Evolutionary conservation across 176 grass and related monocot genomes (phyloP).

Genomic region (Phoenix dactylifera): DNA sequence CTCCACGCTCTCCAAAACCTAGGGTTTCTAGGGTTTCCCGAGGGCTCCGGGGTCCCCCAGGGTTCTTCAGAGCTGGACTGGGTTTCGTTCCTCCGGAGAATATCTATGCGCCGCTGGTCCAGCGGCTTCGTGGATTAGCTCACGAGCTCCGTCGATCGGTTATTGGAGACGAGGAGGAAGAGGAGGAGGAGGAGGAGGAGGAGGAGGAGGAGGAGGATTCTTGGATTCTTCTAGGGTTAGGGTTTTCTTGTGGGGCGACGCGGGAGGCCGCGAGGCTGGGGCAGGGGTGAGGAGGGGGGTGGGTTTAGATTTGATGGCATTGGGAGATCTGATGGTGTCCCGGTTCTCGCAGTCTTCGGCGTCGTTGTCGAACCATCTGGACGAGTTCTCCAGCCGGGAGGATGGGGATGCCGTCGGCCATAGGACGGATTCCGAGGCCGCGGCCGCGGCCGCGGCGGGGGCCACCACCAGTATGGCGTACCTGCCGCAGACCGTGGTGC

Average conservation of each 20-base stretch:
- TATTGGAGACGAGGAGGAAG: constrained; percentile 9
- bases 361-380: constrained; percentile 28
- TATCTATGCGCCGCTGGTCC: constrained; percentile 31
- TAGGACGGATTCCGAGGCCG: constrained; percentile 1
- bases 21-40: constrained; percentile 15
- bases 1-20: constrained; percentile 15
- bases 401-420: background rate
- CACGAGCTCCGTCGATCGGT: background rate
- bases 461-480: constrained; percentile 25
- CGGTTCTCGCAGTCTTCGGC: constrained; percentile 47
- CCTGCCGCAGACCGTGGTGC: constrained; percentile 66
- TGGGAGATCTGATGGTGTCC: constrained; percentile 99
- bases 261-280: background rate
- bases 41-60: background rate
- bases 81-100: constrained; percentile 14
- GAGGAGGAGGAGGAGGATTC: constrained; percentile 1
- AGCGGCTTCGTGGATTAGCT: constrained; percentile 25
- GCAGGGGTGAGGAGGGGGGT: background rate
- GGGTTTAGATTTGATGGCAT: constrained; percentile 60
- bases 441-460: constrained; percentile 7
- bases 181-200: constrained; percentile 19
- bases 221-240: constrained; percentile 3
- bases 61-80: constrained; percentile 16
- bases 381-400: constrained; percentile 19
- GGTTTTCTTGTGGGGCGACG: background rate